Conservation (phyloP, 2,329 filamentous ascomycete genomes). For the Nectriaceae sp. region DNA sequence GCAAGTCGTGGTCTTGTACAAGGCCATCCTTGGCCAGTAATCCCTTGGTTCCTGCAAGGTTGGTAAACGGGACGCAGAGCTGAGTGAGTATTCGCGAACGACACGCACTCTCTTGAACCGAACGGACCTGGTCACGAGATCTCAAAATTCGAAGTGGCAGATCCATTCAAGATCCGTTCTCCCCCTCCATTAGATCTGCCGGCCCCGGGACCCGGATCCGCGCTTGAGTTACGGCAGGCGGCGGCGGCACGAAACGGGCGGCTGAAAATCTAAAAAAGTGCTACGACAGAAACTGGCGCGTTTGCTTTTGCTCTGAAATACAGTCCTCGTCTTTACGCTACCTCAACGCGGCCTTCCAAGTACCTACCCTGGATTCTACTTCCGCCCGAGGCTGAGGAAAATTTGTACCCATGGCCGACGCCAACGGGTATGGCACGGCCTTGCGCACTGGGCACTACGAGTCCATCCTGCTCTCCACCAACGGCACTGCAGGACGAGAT, state of each 20-base stretch:
- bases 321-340: background rate
- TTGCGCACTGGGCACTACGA: conserved; percentile 26
- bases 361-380: background rate
- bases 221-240: background rate
- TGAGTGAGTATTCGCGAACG: background rate
- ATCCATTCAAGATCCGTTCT: background rate
- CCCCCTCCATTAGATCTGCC: background rate
- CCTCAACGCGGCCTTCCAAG: background rate
- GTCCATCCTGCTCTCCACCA: conserved; percentile 21
- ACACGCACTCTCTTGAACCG: background rate
- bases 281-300: too few relatives aligned
- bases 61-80: background rate
- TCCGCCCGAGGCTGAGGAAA: background rate
- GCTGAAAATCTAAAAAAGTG: background rate
- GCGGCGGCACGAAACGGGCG: background rate
- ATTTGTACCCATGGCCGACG: conserved; percentile 6
- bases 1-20: too few relatives aligned
- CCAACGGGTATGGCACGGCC: conserved; percentile 18
- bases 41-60: background rate
- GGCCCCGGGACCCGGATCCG: background rate
- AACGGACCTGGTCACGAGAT: background rate
- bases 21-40: background rate
- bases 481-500: background rate
- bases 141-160: background rate
- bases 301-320: too few relatives aligned